Evolutionary conservation across 352 stramenopile species (phyloP), one percentile per base, ranked within the genome.

Genomic region (Globisporangium acanthophoron): DNA sequence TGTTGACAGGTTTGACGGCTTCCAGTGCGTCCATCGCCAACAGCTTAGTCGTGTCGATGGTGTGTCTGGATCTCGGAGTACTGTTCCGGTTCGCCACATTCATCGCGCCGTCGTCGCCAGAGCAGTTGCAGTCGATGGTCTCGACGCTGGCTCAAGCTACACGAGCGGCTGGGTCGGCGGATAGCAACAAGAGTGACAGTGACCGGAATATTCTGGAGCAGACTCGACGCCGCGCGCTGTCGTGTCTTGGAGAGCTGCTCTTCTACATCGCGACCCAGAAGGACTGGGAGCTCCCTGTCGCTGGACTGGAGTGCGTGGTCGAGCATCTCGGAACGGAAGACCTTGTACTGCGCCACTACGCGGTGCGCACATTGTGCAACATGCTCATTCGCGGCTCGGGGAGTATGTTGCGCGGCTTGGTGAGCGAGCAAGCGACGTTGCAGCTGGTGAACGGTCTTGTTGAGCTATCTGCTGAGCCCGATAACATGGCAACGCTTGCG

Each of bases 221-320:
- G 24, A 20, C 52, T 48, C 44, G 33, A 20, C 46, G 40, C 1
- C 46, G 54, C 12, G 31, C 82, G 8, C 53, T 83, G 5, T 67
- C 78, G 5, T 87, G 80, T 56, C 61, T 94, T 1, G 85, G 85
- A 7, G 82, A 92, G 56, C 59, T 92, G 20, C 52, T 90, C 0
- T 90, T 92, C 56, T 91, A 91, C 56, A 76, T 85, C 12, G 74
- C 79, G 9, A 86, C 82, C 0, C 78, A 89, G 51, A 69, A 81
- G 24, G 65, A 78, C 16, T 73, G 61, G 58, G 53, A 71, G 24
- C 48, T 87, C 24, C 68, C 74, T 2, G 57, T 64, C 29, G 56
- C 64, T 1, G 68, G 67, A 1, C 47, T 85, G 15, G 44, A 67
- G 0, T 61, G 64, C 48, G 54, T 91, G 16, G 52, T 90, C 3